Base-by-base conservation (phyloP, 495 filamentous ascomycete species). In the Lepidopterella palustris region DNA sequence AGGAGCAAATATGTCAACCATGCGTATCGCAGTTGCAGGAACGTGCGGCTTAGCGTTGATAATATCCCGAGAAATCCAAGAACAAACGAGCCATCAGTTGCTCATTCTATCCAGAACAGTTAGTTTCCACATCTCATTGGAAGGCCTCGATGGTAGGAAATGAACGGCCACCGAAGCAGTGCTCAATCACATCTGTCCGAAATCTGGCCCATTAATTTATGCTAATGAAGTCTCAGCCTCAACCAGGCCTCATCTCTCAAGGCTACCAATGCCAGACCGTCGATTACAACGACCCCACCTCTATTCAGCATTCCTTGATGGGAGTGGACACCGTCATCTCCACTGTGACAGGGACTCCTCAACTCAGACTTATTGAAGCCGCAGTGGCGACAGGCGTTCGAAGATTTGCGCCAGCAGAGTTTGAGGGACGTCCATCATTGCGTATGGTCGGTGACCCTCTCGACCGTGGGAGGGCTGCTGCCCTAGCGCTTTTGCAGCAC, bases 261-360 rank as follows among this genome's bases (percentile, higher is more conserved):
- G 82, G 77, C 20, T 82, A 78, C 60, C 81, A 87, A 67, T 80
- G 87, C 32, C 72, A 78, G 55, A 73, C 79, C 29, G 84, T 89
- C 21, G 78, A 89, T 73, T 90, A 88, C 68, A 66, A 73, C 62
- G 71, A 79, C 60, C 66, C 78, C 26, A 72, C 73, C 27, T 75
- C 79, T n/a, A 75, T 90, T 5, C 74, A 78, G 10, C 83, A 78
- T 63, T 76, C 80, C n/a, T 78, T 90, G 10, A 73, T 77, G 56
- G 87, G 87, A 11, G 79, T 88, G n/a, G 84, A 89, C 72, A 79
- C 85, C 21, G 79, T 90, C 61, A 87, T 90, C 55, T 90, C 87
- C 4, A 89, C 87, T 11, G 82, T 90, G 31, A 79, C 81, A 2
- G 81, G 82, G 32, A 71, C 66, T 52, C 76, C 83, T 26, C 87